Evolutionary conservation across 2,329 filamentous ascomycete genomes (phyloP), one percentile per base, ranked within the genome.

Genomic region (Ascochyta lentis): DNA sequence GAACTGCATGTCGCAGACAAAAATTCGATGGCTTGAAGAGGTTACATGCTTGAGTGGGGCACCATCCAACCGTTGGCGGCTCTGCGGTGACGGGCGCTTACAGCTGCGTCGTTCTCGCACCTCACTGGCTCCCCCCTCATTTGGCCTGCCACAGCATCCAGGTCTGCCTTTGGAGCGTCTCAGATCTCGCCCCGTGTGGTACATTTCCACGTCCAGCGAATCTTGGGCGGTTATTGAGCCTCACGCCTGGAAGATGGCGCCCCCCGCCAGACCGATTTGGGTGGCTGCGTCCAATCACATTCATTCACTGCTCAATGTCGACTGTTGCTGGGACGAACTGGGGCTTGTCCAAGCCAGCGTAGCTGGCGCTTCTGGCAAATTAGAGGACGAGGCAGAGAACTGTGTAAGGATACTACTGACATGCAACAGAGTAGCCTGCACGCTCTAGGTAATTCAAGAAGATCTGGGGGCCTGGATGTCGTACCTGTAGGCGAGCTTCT

Each of bases 171-270:
- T 68, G 61, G 61, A 67, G 66, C 72, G 73, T 75, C 71, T 75
- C 72, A 70, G 66, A 67, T 69, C 54, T 66, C 58, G 58, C 63
- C 63, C 66, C 66, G 61, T 63, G 68, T 71, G 62, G 66, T 68
- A 69, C 68, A 73, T 70, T 63, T 67, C 60, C 34, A 60, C 54
- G 44, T 48, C 61, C 64, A 73, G 67, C 73, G 68, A 74, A 74
- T 76, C 69, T 65, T 64, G 56, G 67, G 72, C 72, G 72, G 64
- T 66, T 76, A 73, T 56, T 60, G 64, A 69, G 66, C 65, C 64
- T 68, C 65, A 62, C 64, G 51, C 46, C 64, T 63, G 58, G 58
- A 49, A 55, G 48, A 68, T 73, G 70, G 73, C 72, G 73, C 70
- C 68, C 68, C 56, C 63, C 64, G 65, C 54, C 54, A 58, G 58